These are phyloP conservation scores for Trametes pubescens DNA, from an alignment of 1,284 basidiomycete genomes.

Conservation along the genomic window DNA sequence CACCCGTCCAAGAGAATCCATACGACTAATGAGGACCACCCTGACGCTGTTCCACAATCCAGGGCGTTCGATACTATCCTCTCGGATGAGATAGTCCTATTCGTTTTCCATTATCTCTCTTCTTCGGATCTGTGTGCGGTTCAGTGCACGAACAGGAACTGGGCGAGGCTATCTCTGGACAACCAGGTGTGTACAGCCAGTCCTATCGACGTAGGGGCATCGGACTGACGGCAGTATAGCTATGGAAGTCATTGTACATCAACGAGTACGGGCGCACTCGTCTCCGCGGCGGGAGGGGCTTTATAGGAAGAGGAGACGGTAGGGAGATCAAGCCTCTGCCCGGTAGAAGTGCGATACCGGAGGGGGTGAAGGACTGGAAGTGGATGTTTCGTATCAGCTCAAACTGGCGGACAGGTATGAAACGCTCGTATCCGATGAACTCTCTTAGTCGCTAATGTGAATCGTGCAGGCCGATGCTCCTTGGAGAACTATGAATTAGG, in stretches of 20 bases:
- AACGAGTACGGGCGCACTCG: conserved; percentile 69
- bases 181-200: conserved; percentile 56
- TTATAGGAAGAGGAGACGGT: conserved; percentile 61
- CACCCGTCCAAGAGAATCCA: conserved; percentile 68
- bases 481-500: conserved; percentile 47
- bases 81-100: conserved; percentile 78
- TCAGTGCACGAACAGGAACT: conserved; percentile 70
- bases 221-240: conserved; percentile 46
- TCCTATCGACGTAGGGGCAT: conserved; percentile 23
- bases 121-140: conserved; percentile 70
- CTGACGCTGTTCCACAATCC: conserved; percentile 18
- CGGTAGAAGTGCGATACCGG: conserved; percentile 50
- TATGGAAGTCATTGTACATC: conserved; percentile 68
- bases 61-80: conserved; percentile 62
- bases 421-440: neutral
- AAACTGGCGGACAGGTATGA: conserved; percentile 79
- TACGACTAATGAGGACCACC: conserved; percentile 20
- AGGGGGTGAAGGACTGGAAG: conserved; percentile 74
- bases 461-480: conserved; percentile 60
- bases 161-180: conserved; percentile 68
- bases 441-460: neutral
- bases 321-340: conserved; percentile 68
- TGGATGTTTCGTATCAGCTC: conserved; percentile 85
- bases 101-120: conserved; percentile 75
- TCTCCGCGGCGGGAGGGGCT: conserved; percentile 71